These are phyloP conservation scores for Scheffersomyces lignicola DNA, from an alignment of 1,139 yeast genomes.

Conservation along the genomic window DNA sequence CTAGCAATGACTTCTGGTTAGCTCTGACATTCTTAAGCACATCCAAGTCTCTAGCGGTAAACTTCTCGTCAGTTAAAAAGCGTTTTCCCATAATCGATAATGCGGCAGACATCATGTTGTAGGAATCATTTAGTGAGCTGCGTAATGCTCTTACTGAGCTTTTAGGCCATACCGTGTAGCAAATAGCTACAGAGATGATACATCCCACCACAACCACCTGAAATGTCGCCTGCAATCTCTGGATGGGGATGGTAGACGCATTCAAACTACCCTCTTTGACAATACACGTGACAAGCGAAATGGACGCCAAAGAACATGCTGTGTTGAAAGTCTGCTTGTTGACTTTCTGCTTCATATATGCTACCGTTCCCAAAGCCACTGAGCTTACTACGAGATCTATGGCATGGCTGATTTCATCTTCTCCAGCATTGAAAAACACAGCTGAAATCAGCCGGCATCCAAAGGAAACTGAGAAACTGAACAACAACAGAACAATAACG, in stretches of 20 bases:
- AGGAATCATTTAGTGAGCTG: slow-evolving; percentile 50
- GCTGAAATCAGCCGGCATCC: slow-evolving; percentile 56
- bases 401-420: slow-evolving; percentile 52
- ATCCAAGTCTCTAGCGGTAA: slow-evolving; percentile 37
- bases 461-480: slow-evolving; percentile 57
- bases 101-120: slow-evolving; percentile 53
- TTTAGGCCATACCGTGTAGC: slow-evolving; percentile 65
- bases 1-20: slow-evolving; percentile 39
- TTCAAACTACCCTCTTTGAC: slow-evolving; percentile 77
- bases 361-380: slow-evolving; percentile 61
- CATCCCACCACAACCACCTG: slow-evolving; percentile 66
- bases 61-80: slow-evolving; percentile 54
- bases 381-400: slow-evolving; percentile 59
- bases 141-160: slow-evolving; percentile 54
- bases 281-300: slow-evolving; percentile 67
- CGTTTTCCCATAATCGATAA: slow-evolving; percentile 51
- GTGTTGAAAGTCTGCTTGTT: slow-evolving; percentile 73
- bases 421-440: slow-evolving; percentile 43
- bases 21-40: slow-evolving; percentile 39
- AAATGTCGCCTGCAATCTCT: slow-evolving; percentile 55
- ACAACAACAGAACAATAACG: slow-evolving; percentile 56
- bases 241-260: slow-evolving; percentile 58
- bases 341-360: slow-evolving; percentile 68
- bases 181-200: slow-evolving; percentile 53
- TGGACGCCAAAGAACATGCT: slow-evolving; percentile 77